Base-by-base conservation (phyloP, 306 rosid species). In the Leucaena leucocephala region DNA sequence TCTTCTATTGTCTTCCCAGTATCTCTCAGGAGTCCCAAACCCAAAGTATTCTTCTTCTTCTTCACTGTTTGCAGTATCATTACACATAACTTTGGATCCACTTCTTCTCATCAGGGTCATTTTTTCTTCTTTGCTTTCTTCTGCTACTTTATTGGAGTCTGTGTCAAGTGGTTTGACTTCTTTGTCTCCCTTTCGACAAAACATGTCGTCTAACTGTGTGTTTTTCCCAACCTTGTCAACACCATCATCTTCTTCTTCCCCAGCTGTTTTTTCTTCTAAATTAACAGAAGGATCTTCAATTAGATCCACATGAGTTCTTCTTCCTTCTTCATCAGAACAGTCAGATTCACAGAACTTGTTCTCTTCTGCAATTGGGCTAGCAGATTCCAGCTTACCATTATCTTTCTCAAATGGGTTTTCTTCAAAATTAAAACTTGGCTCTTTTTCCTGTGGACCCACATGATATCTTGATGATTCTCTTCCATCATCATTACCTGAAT, bases 101-200 rank as follows among this genome's bases (percentile, higher is more conserved):
- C 57, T 80, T 83, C 84, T 75, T 27, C 27, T 27, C 27, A 27
- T 27, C 62, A 54, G 33, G 75, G 78, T 19, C 84, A 27, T 19
- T 66, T 72, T 77, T 69, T 65, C 88, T 69, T 65, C 88, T 87
- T 84, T 75, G 15, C 45, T 68, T 71, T 87, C 88, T 76, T 85
- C 89, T n/a, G 86, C 89, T n/a, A 84, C 91, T 87, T 92, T 86
- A 62, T 92, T 64, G 82, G 75, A 62, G 64, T 83, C 78, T 50
- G 73, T 75, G 17, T 12, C 67, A 0, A 61, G 17, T 61, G 67
- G 40, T n/a, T 33, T 61, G 67, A 61, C 67, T 61, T 61, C 67
- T n/a, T 61, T 61, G 67, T 79, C 88, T 72, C 78, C 85, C 78
- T 78, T 86, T 81, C 71, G 70, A 62, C 65, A 15, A 3, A 72